Conservation (phyloP, 2,329 filamentous ascomycete genomes). For the Teratosphaeria destructans region DNA sequence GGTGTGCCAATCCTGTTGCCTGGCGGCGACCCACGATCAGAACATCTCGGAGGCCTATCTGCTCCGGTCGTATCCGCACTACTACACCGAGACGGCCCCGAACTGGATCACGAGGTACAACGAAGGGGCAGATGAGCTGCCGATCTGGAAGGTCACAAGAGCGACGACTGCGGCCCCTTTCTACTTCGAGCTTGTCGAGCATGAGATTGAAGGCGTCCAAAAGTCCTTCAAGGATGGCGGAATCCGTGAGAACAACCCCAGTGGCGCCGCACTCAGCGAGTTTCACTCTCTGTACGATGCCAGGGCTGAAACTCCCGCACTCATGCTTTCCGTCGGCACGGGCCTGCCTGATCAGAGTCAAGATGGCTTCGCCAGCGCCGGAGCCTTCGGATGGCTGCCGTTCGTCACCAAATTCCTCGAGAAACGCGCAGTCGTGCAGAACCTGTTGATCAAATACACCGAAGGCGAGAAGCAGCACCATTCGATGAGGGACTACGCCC, state of each 20-base stretch:
- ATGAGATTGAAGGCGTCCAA: constrained; percentile 31
- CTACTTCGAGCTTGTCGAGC: constrained; percentile 40
- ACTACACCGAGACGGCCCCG: constrained; percentile 29
- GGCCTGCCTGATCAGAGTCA: constrained; percentile 33
- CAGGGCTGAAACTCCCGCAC: constrained; percentile 29
- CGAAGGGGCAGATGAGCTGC: constrained; percentile 34
- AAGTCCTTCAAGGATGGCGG: constrained; percentile 40
- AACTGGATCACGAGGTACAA: constrained; percentile 41
- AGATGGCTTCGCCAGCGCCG: constrained; percentile 39
- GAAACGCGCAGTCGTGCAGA: constrained; percentile 40
- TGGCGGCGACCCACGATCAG: constrained; percentile 39
- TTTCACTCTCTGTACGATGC: constrained; percentile 37
- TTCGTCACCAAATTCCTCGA: constrained; percentile 37
- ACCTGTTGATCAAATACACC: constrained; percentile 42
- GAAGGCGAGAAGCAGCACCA: constrained; percentile 40
- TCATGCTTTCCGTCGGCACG: constrained; percentile 38
- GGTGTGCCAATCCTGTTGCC: constrained; percentile 33
- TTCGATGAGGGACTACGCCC: constrained; percentile 36
- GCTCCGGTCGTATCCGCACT: constrained; percentile 39
- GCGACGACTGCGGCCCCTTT: constrained; percentile 45
- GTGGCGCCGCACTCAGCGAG: constrained; percentile 37
- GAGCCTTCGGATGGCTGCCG: constrained; percentile 32
- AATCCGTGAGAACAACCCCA: constrained; percentile 42
- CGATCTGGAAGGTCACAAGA: constrained; percentile 43
- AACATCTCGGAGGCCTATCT: constrained; percentile 39